Evolutionary conservation across 2,329 filamentous ascomycete genomes (phyloP).

Genomic region (Rutstroemia sydowiana): DNA sequence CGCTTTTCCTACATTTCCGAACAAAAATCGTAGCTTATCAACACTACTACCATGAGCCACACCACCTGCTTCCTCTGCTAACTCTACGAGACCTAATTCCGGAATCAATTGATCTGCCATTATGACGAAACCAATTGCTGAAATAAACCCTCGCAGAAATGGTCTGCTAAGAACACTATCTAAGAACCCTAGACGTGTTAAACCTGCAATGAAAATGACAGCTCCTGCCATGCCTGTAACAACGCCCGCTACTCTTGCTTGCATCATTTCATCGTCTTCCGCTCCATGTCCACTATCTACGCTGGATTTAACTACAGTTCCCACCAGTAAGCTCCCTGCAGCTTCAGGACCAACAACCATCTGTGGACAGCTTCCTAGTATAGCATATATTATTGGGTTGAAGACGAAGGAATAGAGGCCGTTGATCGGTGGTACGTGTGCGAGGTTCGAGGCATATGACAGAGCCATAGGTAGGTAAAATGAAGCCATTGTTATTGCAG

Average conservation of each 20-base stretch:
- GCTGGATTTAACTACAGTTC: slow-evolving; percentile 73
- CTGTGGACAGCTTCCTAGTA: slow-evolving; percentile 84
- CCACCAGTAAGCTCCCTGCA: slow-evolving; percentile 82
- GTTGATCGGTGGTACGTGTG: slow-evolving; percentile 86
- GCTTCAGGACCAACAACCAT: slow-evolving; percentile 95
- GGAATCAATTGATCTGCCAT: slow-evolving; percentile 91
- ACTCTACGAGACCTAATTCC: slow-evolving; percentile 67
- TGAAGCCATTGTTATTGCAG: slow-evolving; percentile 92
- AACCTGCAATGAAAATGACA: slow-evolving; percentile 79
- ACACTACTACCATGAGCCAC: slow-evolving; percentile 78
- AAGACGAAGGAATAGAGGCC: slow-evolving; percentile 92
- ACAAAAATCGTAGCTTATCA: slow-evolving; percentile 76
- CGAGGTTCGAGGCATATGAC: slow-evolving; percentile 85
- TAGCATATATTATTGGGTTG: slow-evolving; percentile 82
- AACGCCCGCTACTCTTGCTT: slow-evolving; percentile 80
- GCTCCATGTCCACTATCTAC: slow-evolving; percentile 60
- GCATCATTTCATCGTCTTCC: slow-evolving; percentile 57
- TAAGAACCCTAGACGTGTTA: slow-evolving; percentile 81
- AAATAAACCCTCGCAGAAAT: slow-evolving; percentile 92
- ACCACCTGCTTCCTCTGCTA: slow-evolving; percentile 54
- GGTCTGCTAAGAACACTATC: slow-evolving; percentile 91
- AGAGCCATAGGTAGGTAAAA: slow-evolving; percentile 98
- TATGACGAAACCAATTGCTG: slow-evolving; percentile 93
- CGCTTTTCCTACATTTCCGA: slow-evolving; percentile 55
- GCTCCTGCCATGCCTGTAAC: slow-evolving; percentile 81